Conservation (phyloP, 1,284 basidiomycete genomes). For the Pseudozyma flocculosa region DNA sequence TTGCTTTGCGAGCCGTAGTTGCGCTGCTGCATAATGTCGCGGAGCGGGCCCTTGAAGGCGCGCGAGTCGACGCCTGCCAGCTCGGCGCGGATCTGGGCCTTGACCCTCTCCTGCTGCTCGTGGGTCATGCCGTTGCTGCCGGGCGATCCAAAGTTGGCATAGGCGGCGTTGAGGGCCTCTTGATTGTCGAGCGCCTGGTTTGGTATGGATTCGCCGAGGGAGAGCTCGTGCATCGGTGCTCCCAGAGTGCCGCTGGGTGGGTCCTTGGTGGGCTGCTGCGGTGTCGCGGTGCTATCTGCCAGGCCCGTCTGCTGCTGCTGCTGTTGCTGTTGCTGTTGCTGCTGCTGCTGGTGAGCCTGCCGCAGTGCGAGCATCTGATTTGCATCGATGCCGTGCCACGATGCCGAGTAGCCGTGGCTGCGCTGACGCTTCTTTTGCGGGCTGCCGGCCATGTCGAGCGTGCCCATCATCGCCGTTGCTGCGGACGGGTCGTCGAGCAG, state of each 20-base stretch:
- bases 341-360: constrained; percentile 11
- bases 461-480: constrained; percentile 7
- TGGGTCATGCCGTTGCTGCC: constrained; percentile 11
- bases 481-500: constrained; percentile 21
- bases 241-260: constrained; percentile 35
- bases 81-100: constrained; percentile 35
- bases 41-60: constrained; percentile 42
- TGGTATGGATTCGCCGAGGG: constrained; percentile 24
- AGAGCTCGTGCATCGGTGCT: constrained; percentile 32
- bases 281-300: constrained; percentile 15
- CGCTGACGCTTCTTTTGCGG: constrained; percentile 36
- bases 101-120: constrained; percentile 31
- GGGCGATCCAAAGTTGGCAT: constrained; percentile 6
- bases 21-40: constrained; percentile 35
- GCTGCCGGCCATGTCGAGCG: constrained; percentile 12
- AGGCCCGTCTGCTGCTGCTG: background rate
- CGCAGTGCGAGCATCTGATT: background rate
- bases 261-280: constrained; percentile 9
- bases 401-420: constrained; percentile 20
- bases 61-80: constrained; percentile 43
- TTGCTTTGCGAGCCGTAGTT: constrained; percentile 18
- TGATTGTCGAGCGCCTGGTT: constrained; percentile 8
- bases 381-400: constrained; percentile 1
- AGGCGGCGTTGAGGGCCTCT: constrained; percentile 5
- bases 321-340: constrained; percentile 12